Evolutionary conservation across 306 rosid species (phyloP).

Genomic region (Sophora flavescens): DNA sequence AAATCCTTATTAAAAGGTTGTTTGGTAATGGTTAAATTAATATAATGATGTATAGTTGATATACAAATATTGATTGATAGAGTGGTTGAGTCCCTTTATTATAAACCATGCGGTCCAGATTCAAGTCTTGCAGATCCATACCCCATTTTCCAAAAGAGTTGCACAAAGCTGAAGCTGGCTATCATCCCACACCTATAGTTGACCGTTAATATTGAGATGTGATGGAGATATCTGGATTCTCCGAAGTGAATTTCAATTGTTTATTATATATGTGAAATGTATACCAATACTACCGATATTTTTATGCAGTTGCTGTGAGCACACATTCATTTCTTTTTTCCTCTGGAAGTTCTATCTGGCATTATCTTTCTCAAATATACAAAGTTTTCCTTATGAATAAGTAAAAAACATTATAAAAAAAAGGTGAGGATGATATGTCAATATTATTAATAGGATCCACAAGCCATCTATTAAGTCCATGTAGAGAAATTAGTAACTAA

Average conservation of each 20-base stretch:
- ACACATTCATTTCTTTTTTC: no score
- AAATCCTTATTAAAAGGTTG: no score
- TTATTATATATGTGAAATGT: not conserved
- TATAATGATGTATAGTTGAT: no score
- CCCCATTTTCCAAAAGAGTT: no score
- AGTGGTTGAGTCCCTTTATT: no score
- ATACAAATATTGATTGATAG: no score
- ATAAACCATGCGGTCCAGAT: no score
- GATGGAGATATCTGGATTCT: conserved; percentile 7
- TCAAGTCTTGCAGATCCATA: no score
- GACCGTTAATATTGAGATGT: not conserved
- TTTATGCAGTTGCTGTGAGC: not conserved
- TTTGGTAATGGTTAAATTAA: no score
- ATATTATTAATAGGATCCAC: conserved; percentile 37
- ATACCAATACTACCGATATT: not conserved
- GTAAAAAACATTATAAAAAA: conserved; percentile 5
- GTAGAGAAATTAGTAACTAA: conserved; percentile 19
- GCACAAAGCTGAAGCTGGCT: not conserved
- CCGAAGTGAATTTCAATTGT: not conserved
- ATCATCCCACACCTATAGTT: not conserved
- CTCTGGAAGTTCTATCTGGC: no score
- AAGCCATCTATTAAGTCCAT: conserved; percentile 15
- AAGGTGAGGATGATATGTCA: conserved; percentile 25
- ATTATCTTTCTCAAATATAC: not conserved
- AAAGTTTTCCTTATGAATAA: conserved; percentile 5